Percentiles rank a stretch among this genome's conserved stretches.
These are phyloP conservation scores for Chrysoporthe deuterocubensis DNA, from an alignment of 2,329 filamentous ascomycete genomes.

Conservation along the genomic window DNA sequence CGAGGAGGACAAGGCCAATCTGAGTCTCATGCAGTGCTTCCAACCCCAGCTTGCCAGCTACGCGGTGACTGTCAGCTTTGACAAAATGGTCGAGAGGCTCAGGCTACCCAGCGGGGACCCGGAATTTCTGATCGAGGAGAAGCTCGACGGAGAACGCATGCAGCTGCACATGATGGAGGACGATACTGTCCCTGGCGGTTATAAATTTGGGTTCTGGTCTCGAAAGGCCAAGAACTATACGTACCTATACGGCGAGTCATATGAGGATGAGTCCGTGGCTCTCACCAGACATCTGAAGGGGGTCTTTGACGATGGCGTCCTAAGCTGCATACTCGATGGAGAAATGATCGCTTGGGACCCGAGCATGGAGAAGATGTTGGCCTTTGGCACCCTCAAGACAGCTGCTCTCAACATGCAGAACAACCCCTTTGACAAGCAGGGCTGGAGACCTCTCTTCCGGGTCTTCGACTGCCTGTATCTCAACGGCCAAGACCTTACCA, in stretches of 20 bases:
- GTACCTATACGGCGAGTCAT: slow-evolving; percentile 82
- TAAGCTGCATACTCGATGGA: slow-evolving; percentile 89
- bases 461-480: slow-evolving; percentile 92
- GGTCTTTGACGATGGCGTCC: slow-evolving; percentile 77
- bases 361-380: slow-evolving; percentile 78
- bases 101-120: slow-evolving; percentile 69
- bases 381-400: slow-evolving; percentile 92
- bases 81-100: slow-evolving; percentile 74
- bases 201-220: slow-evolving; percentile 86
- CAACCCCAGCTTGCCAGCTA: slow-evolving; percentile 95
- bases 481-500: slow-evolving; percentile 79
- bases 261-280: slow-evolving; percentile 75
- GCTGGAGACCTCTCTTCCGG: slow-evolving; percentile 76
- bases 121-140: slow-evolving; percentile 97
- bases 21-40: slow-evolving; percentile 90
- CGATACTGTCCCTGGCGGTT: slow-evolving; percentile 67
- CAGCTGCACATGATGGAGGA: slow-evolving; percentile 91
- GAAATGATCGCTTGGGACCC: slow-evolving; percentile 99
- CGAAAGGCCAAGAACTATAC: slow-evolving; percentile 96
- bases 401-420: slow-evolving; percentile 81
- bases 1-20: slow-evolving; percentile 73
- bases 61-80: slow-evolving; percentile 74
- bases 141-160: slow-evolving; percentile 95
- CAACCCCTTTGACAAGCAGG: slow-evolving; percentile 67
- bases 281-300: slow-evolving; percentile 78